Percentiles rank a stretch among this genome's conserved stretches.
These are phyloP conservation scores for Sordaria brevicollis DNA, from an alignment of 495 filamentous ascomycete genomes.

Conservation along the genomic window DNA sequence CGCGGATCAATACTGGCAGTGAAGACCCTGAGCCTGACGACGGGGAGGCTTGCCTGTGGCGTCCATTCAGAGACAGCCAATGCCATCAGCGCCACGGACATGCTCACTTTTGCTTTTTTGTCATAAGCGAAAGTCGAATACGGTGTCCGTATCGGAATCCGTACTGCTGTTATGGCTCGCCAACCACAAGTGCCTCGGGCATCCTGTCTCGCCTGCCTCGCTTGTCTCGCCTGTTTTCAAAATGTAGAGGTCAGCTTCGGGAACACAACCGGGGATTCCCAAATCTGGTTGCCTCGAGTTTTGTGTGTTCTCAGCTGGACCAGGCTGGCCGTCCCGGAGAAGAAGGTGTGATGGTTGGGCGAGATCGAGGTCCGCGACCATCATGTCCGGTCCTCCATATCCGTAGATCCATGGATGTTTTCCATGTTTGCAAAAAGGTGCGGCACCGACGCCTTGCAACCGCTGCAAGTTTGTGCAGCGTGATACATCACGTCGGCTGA, in stretches of 20 bases:
- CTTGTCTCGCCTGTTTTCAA: background rate
- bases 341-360: background rate
- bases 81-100: background rate
- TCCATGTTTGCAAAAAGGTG: background rate
- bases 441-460: background rate
- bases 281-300: background rate
- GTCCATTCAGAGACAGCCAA: background rate
- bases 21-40: background rate
- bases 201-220: background rate
- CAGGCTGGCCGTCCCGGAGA: background rate
- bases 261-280: background rate
- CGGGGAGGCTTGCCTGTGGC: background rate
- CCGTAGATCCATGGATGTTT: background rate
- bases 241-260: background rate
- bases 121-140: background rate
- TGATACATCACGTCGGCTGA: background rate
- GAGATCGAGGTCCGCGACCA: background rate
- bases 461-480: slow-evolving; percentile 1
- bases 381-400: background rate
- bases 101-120: background rate
- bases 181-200: background rate
- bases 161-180: too few relatives aligned
- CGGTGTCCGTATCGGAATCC: background rate
- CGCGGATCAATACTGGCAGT: background rate
- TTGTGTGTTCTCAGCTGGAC: background rate